Percentiles rank a stretch among this genome's conserved stretches.
phyloP scores from a whole-genome alignment of 148 eudicot species.

The Amaranthus hypochondriacus region DNA sequence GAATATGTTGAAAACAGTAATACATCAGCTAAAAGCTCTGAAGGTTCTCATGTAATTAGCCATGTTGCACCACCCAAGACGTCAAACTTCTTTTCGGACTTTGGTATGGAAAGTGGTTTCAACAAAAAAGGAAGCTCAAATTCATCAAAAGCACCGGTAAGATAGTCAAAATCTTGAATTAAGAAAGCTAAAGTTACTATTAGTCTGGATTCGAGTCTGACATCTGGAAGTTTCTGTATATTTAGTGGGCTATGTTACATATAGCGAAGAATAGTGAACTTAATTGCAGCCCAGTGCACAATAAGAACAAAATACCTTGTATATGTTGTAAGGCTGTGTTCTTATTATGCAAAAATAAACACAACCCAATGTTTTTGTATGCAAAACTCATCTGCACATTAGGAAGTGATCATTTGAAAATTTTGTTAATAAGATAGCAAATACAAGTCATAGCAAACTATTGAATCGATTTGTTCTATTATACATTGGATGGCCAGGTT shows the following conservation, averaged over 20 bases:
- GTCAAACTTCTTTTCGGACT: slow-evolving; percentile 82
- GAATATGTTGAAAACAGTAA: slow-evolving; percentile 71
- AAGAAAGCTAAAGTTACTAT: background rate
- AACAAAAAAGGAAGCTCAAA: slow-evolving; percentile 57
- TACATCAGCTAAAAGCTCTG: slow-evolving; percentile 49
- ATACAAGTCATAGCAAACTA: background rate
- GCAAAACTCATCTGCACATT: too few species aligned
- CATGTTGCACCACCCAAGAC: slow-evolving; percentile 88
- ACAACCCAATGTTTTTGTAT: too few species aligned
- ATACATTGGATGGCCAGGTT: too few species aligned
- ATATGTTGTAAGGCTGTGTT: background rate
- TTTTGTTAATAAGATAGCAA: too few species aligned
- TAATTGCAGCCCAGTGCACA: too few species aligned
- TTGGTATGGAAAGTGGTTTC: slow-evolving; percentile 90
- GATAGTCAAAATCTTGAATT: slow-evolving; percentile 5
- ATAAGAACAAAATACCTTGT: background rate
- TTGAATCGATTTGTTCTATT: background rate
- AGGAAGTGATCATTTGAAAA: too few species aligned
- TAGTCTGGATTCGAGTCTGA: background rate
- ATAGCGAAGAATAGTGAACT: background rate
- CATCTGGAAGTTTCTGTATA: background rate
- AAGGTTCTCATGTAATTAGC: slow-evolving; percentile 43
- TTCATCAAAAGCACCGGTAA: slow-evolving; percentile 74
- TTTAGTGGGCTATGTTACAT: background rate
- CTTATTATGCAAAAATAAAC: background rate